These are phyloP conservation scores for Barnettozyma californica DNA, from an alignment of 805 yeast genomes.

Conservation along the genomic window DNA sequence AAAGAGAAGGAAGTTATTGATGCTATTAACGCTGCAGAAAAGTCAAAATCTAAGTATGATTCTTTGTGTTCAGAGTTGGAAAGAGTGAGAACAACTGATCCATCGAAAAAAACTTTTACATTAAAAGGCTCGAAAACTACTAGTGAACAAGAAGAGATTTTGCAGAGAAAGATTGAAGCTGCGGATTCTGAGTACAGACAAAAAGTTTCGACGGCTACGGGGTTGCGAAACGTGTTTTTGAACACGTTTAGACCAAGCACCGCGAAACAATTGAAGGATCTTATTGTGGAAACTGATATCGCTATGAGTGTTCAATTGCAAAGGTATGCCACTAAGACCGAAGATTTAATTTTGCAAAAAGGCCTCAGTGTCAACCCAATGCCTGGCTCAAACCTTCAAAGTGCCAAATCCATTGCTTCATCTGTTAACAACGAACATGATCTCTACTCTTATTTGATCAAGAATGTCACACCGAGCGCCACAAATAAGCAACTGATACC, in stretches of 20 bases:
- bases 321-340: constrained; percentile 83
- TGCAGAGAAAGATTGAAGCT: constrained; percentile 68
- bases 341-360: constrained; percentile 73
- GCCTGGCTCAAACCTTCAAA: constrained; percentile 42
- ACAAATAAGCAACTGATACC: constrained; percentile 46
- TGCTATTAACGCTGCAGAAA: constrained; percentile 77
- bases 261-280: constrained; percentile 64
- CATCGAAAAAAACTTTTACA: constrained; percentile 75
- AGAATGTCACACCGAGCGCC: constrained; percentile 29
- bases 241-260: constrained; percentile 72
- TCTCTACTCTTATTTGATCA: constrained; percentile 61
- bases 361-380: constrained; percentile 83
- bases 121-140: constrained; percentile 74
- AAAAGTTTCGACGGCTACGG: constrained; percentile 67
- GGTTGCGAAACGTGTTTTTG: constrained; percentile 67
- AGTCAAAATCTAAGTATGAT: constrained; percentile 75
- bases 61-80: constrained; percentile 85
- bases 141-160: constrained; percentile 84
- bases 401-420: constrained; percentile 74
- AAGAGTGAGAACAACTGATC: constrained; percentile 73
- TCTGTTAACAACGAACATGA: constrained; percentile 81
- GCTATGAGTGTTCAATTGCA: constrained; percentile 86
- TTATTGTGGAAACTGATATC: constrained; percentile 81
- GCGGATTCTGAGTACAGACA: constrained; percentile 86
- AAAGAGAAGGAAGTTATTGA: constrained; percentile 83